These are phyloP conservation scores for Leishmania tropica DNA, from an alignment of 208 protist species.

Conservation along the genomic window DNA sequence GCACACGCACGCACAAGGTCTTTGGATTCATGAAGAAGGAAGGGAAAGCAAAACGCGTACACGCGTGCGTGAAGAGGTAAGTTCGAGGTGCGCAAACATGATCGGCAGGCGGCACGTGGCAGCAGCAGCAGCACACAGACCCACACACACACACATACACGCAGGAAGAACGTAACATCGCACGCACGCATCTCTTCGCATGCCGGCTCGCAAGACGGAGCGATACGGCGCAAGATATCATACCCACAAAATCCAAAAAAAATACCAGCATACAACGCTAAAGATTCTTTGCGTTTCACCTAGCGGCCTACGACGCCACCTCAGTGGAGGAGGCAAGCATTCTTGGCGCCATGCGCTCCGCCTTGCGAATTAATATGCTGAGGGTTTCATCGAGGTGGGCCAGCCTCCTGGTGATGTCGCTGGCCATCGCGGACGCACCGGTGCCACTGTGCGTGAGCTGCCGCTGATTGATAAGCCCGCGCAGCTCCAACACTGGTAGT, in stretches of 20 bases:
- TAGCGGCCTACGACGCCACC: conserved; percentile 20
- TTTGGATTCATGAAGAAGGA: neutral
- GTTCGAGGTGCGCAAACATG: neutral
- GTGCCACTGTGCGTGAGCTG: neutral
- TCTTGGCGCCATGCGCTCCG: conserved; percentile 26
- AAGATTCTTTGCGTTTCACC: neutral
- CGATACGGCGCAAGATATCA: neutral
- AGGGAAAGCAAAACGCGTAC: neutral
- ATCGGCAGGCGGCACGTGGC: too few relatives aligned
- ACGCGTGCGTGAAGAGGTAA: neutral
- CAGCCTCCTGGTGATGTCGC: conserved; percentile 26
- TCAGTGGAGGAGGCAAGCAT: conserved; percentile 21
- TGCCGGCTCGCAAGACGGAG: neutral
- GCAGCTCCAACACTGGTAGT: conserved; percentile 15
- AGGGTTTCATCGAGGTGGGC: conserved; percentile 28
- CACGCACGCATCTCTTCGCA: neutral
- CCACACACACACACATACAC: neutral
- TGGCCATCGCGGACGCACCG: neutral
- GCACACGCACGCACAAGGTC: neutral
- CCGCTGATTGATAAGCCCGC: neutral
- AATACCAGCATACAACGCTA: neutral
- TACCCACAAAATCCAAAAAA: neutral
- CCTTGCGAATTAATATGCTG: conserved; percentile 36
- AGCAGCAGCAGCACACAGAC: too few relatives aligned
- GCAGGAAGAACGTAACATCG: neutral